phyloP scores from a whole-genome alignment of 352 stramenopile species.

The Phytophthora macrochlamydospora region DNA sequence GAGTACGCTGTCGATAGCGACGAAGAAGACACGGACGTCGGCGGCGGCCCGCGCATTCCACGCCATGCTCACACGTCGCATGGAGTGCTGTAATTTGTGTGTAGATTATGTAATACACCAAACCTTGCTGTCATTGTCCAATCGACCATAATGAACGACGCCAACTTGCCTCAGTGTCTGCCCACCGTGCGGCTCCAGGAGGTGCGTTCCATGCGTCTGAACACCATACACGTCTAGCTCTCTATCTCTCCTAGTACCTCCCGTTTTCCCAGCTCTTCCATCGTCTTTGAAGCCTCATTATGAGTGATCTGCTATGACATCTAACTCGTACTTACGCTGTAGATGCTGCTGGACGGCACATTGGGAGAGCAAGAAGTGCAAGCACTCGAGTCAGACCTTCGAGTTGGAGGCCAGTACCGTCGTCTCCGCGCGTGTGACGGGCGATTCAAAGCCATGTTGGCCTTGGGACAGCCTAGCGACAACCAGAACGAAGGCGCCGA shows the following conservation, averaged over 20 bases:
- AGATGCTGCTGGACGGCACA: conserved; percentile 54
- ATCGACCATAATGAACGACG: conserved; percentile 35
- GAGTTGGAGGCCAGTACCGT: conserved; percentile 47
- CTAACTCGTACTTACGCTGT: conserved; percentile 7
- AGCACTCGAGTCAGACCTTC: conserved; percentile 47
- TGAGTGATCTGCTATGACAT: neutral
- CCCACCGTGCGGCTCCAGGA: conserved; percentile 68
- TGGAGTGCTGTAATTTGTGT: conserved; percentile 26
- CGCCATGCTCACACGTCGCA: conserved; percentile 36
- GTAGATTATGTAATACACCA: conserved; percentile 12
- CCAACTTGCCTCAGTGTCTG: conserved; percentile 61
- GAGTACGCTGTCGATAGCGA: conserved; percentile 42
- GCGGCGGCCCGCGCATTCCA: conserved; percentile 23
- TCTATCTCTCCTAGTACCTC: conserved; percentile 7
- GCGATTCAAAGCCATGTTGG: conserved; percentile 55
- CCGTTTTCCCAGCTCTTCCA: conserved; percentile 1
- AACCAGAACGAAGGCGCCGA: conserved; percentile 2
- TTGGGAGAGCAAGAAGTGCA: conserved; percentile 46
- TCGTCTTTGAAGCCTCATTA: neutral
- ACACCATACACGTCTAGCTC: neutral
- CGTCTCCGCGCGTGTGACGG: conserved; percentile 57
- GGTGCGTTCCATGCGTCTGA: conserved; percentile 31
- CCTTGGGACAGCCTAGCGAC: conserved; percentile 16
- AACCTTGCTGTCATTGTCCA: conserved; percentile 9
- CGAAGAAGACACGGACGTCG: conserved; percentile 42